Evolutionary conservation across 2,329 filamentous ascomycete species (phyloP).

Genomic region (Colletotrichum karsti): DNA sequence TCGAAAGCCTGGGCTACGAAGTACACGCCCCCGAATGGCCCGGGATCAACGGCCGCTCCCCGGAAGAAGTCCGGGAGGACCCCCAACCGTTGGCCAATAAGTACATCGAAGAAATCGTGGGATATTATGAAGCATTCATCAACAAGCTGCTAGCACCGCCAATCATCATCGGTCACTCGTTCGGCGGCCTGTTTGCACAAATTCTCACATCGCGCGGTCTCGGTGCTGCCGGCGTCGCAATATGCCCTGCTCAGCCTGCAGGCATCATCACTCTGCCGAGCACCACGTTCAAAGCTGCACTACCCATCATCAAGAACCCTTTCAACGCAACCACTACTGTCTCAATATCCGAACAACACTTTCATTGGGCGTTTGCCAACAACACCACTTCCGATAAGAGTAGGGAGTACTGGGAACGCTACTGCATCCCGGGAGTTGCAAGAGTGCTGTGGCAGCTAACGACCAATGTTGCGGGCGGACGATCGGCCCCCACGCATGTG

Average conservation of each 20-base stretch:
- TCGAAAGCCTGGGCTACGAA: constrained; percentile 28
- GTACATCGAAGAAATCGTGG: constrained; percentile 31
- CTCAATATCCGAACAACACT: constrained; percentile 29
- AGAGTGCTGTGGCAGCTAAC: constrained; percentile 33
- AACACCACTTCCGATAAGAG: constrained; percentile 27
- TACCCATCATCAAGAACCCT: constrained; percentile 30
- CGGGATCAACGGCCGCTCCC: constrained; percentile 32
- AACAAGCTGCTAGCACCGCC: constrained; percentile 28
- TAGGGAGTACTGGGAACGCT: constrained; percentile 29
- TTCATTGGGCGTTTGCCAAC: constrained; percentile 34
- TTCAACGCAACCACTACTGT: constrained; percentile 29
- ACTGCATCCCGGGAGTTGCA: constrained; percentile 31
- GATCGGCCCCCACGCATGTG: constrained; percentile 21
- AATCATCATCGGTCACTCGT: constrained; percentile 34
- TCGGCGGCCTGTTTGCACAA: constrained; percentile 33
- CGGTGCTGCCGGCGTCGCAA: constrained; percentile 28
- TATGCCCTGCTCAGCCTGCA: constrained; percentile 31
- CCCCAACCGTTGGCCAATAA: constrained; percentile 28
- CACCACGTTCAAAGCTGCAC: constrained; percentile 29
- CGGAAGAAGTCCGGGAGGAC: constrained; percentile 30
- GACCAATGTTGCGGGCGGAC: constrained; percentile 11
- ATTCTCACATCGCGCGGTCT: constrained; percentile 31
- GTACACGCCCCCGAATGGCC: constrained; percentile 35
- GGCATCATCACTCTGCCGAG: constrained; percentile 30
- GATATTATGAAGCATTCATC: constrained; percentile 32